phyloP scores from a whole-genome alignment of 768 basidiomycete species.

The Boletus coccyginus region DNA sequence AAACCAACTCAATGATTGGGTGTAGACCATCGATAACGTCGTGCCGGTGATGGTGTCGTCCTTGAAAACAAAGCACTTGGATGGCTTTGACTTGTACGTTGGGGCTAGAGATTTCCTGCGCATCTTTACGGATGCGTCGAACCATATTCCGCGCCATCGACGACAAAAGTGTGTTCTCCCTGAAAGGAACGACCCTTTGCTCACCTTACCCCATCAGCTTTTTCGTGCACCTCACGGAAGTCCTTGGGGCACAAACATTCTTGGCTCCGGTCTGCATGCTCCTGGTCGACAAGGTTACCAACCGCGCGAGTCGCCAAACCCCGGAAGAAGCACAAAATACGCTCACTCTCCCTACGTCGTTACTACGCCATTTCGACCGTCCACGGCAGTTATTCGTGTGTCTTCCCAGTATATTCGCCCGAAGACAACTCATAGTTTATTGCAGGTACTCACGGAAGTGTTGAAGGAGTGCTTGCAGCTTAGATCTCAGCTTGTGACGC shows the following conservation, averaged over 20 bases:
- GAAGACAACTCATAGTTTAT: neutral
- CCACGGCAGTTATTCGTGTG: slow-evolving; percentile 53
- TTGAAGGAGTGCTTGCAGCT: slow-evolving; percentile 67
- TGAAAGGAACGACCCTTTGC: neutral
- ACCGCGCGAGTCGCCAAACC: slow-evolving; percentile 62
- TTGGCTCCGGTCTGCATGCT: slow-evolving; percentile 81
- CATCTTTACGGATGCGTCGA: slow-evolving; percentile 91
- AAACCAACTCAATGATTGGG: neutral
- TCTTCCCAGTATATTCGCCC: neutral
- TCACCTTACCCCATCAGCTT: slow-evolving; percentile 50
- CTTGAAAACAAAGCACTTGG: slow-evolving; percentile 54
- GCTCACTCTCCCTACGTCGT: slow-evolving; percentile 62
- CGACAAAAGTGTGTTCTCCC: slow-evolving; percentile 66
- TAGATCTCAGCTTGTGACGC: slow-evolving; percentile 38
- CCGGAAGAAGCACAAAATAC: slow-evolving; percentile 56
- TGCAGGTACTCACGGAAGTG: slow-evolving; percentile 60
- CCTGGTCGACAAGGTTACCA: slow-evolving; percentile 74
- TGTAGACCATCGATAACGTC: slow-evolving; percentile 86
- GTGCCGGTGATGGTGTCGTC: slow-evolving; percentile 91
- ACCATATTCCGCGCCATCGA: slow-evolving; percentile 90
- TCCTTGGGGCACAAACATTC: slow-evolving; percentile 78
- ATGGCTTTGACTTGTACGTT: slow-evolving; percentile 59
- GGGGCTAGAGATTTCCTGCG: slow-evolving; percentile 78
- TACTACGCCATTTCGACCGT: slow-evolving; percentile 55
- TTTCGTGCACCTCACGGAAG: slow-evolving; percentile 82